Evolutionary conservation across 805 yeast species (phyloP), one percentile per base, ranked within the genome.

Genomic region (Brettanomyces custersianus): DNA sequence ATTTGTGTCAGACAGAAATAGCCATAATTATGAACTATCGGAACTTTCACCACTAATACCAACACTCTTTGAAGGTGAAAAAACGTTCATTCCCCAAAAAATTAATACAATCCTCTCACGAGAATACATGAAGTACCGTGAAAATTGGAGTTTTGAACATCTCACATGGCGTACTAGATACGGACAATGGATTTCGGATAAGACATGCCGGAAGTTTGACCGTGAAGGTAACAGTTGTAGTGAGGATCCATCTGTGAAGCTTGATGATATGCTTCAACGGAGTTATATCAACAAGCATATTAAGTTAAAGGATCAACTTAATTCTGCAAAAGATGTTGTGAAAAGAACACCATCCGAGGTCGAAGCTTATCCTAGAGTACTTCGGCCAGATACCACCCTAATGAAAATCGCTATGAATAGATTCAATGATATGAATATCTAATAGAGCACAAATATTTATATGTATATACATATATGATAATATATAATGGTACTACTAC

Each of bases 41-140:
- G 75, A 72, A 33, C 50, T 81, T 12, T 49, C 63, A 8, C 80
- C 85, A 0, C 57, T 82, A 40, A 55, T 68, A 4, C 60, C 68
- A 23, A 66, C 82, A 0, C 44, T 62, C 15, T 77, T 74, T 44
- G 88, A 82, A 52, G 85, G 85, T 3, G 68, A 51, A 9, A 41
- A 61, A 12, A 63, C 70, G 1, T 63, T 62, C 37, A 52, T 73
- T 17, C 82, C 81, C 1, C 47, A 55, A 29, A 48, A 48, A 33
- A 54, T 55, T 21, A 60, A 61, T 10, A 41, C 43, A 4, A 45
- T 64, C 10, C 54, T 72, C 4, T 33, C 40, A 9, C 45, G 57
- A 9, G 77, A 71, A 40, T 68, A 69, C 35, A 49, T 45, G 10
- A 43, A 24, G 5, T 45, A 39, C 42, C 35, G 46, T 6, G 35